Evolutionary conservation across 2,329 filamentous ascomycete genomes (phyloP).

Genomic region (Penicillium sp.): DNA sequence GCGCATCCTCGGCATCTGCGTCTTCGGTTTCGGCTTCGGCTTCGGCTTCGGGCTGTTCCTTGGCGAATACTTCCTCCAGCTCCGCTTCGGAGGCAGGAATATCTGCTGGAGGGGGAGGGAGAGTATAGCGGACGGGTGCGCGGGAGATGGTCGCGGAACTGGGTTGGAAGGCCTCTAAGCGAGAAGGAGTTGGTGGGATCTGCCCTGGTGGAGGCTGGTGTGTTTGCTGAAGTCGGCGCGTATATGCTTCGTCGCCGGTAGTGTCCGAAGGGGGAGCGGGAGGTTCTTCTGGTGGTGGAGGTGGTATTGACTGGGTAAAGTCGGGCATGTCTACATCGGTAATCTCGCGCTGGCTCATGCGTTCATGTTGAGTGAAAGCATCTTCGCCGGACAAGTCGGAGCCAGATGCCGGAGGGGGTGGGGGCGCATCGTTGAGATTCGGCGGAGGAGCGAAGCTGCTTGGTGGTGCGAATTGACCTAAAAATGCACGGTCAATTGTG

Average conservation of each 20-base stretch:
- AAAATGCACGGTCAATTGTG: neutral
- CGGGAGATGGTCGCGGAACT: slow-evolving; percentile 67
- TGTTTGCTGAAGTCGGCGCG: slow-evolving; percentile 26
- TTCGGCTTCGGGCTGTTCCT: slow-evolving; percentile 32
- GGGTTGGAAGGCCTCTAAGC: slow-evolving; percentile 42
- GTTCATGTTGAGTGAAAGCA: slow-evolving; percentile 64
- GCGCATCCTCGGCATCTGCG: slow-evolving; percentile 35
- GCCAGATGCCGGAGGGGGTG: slow-evolving; percentile 38
- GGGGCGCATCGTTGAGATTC: slow-evolving; percentile 39
- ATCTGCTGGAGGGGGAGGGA: slow-evolving; percentile 52
- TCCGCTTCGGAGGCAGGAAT: slow-evolving; percentile 55
- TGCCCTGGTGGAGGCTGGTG: slow-evolving; percentile 19
- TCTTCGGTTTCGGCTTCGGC: slow-evolving; percentile 29
- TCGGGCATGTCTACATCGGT: slow-evolving; percentile 16
- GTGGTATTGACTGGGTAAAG: slow-evolving; percentile 25
- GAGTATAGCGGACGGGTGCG: slow-evolving; percentile 72
- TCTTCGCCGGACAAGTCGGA: slow-evolving; percentile 66
- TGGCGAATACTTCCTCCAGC: slow-evolving; percentile 48
- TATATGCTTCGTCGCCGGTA: slow-evolving; percentile 28
- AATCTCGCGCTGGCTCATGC: slow-evolving; percentile 50
- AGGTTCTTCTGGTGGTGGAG: slow-evolving; percentile 31
- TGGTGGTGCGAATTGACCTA: slow-evolving; percentile 54
- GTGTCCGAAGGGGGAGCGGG: slow-evolving; percentile 32
- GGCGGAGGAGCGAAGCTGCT: slow-evolving; percentile 54
- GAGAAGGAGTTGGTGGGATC: slow-evolving; percentile 32